Base-by-base conservation (phyloP, 305 asterid species). In the Coffea humblotiana region DNA sequence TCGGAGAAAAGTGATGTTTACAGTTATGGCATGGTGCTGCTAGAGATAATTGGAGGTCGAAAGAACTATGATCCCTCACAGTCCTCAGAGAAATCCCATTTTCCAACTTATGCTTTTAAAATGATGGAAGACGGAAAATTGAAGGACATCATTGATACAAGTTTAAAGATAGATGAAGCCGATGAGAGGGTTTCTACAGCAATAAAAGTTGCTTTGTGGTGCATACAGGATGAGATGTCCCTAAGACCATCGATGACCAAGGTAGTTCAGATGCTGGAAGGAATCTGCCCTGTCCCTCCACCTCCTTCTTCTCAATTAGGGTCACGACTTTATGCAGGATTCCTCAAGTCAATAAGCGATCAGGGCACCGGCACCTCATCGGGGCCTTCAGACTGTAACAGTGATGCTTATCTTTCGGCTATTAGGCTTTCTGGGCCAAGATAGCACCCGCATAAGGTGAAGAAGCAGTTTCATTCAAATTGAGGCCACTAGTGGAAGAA, bases 191-290 rank as follows among this genome's bases (percentile, higher is more conserved):
- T 91, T 18, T 82, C 40, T 11, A 86, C 80, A 54, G 94, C 93
- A 64, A 88, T 92, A 35, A 90, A 88, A 76, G 97, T 93, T 29
- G 98, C 98, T 54, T 81, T 95, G 87, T 95, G 99, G 99, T 95
- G 98, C 87, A 93, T 95, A 81, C 99, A 93, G 76, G 98, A 93
- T 52, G 99, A 93, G 58, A 92, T 93, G 99, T n/a, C 72, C 73
- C 87, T 89, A 4, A 81, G 98, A 43, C 99, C 99, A 43, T 86
- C 99, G 0, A 95, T 95, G 99, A 86, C 90, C 3, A 93, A 88
- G 86, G 99, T 95, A 11, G 98, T 91, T 71, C 99, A 93, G 78
- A 95, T 95, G 97, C 96, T 95, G 0, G 98, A 95, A 89, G 94
- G 98, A 71, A 77, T 95, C 23, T 83, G 89, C 80, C 86, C 92